Conservation (phyloP, 1,284 basidiomycete genomes). For the Xerocomus nothofagi region DNA sequence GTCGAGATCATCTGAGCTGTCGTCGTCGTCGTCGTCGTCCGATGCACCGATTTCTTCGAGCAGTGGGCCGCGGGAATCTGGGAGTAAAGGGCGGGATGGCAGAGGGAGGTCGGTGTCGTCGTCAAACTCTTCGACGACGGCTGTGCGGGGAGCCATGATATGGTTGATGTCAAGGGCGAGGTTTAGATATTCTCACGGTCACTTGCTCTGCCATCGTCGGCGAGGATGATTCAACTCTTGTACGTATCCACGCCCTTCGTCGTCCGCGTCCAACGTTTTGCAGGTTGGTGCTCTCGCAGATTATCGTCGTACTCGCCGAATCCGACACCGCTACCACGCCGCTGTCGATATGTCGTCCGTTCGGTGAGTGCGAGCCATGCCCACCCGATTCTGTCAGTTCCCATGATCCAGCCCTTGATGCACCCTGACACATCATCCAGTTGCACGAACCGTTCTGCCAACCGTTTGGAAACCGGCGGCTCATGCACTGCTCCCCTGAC, state of each 20-base stretch:
- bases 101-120: constrained; percentile 85
- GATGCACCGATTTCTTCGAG: constrained; percentile 64
- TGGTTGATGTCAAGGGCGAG: constrained; percentile 32
- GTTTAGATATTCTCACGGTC: constrained; percentile 28
- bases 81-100: constrained; percentile 62
- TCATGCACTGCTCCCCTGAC: constrained; percentile 73
- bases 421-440: constrained; percentile 41
- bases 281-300: constrained; percentile 20
- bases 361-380: constrained; percentile 82
- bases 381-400: constrained; percentile 71
- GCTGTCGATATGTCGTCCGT: constrained; percentile 57
- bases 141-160: constrained; percentile 64
- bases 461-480: constrained; percentile 85
- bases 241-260: constrained; percentile 5
- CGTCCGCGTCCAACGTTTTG: neutral
- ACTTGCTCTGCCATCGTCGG: constrained; percentile 8
- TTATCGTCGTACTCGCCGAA: constrained; percentile 10
- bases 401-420: neutral
- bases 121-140: constrained; percentile 77
- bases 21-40: constrained; percentile 35
- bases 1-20: constrained; percentile 40
- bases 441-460: constrained; percentile 84
- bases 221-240: constrained; percentile 12
- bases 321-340: constrained; percentile 1
- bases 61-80: constrained; percentile 69